Conservation (phyloP, 257 asterid species). For the Plantago elongata region DNA sequence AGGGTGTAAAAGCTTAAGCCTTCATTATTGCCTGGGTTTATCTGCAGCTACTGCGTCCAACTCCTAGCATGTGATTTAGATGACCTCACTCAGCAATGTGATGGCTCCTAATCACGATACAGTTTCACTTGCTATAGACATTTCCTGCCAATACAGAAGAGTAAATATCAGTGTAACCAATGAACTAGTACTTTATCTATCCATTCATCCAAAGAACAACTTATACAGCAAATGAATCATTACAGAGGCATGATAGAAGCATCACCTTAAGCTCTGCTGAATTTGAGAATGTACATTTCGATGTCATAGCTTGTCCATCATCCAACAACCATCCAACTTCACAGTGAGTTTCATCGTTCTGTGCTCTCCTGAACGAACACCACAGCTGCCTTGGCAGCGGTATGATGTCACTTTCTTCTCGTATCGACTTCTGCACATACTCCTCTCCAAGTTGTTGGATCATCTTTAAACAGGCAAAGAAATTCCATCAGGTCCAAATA, state of each 20-base stretch:
- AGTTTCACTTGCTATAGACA: constrained; percentile 31
- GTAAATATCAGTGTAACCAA: neutral
- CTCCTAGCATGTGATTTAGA: constrained; percentile 5
- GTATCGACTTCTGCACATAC: constrained; percentile 26
- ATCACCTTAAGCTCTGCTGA: constrained; percentile 51
- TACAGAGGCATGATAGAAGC: neutral
- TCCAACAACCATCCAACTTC: constrained; percentile 84
- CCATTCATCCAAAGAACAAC: neutral
- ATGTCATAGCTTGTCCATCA: constrained; percentile 57
- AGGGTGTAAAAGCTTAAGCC: neutral
- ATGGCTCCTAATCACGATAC: neutral
- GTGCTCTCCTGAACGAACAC: constrained; percentile 45
- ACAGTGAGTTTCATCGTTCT: constrained; percentile 34
- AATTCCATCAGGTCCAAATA: constrained; percentile 1
- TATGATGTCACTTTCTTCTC: constrained; percentile 43
- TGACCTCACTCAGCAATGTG: neutral
- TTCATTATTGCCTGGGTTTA: neutral
- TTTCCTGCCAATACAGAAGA: constrained; percentile 34
- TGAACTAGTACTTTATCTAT: neutral
- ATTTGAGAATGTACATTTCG: constrained; percentile 58
- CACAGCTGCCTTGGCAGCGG: constrained; percentile 79
- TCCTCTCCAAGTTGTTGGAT: constrained; percentile 43
- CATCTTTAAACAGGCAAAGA: constrained; percentile 21
- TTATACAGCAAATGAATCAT: neutral
- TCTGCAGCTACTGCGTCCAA: neutral